Conservation (phyloP, 2,329 filamentous ascomycete species). For the Fulvia fulva region DNA sequence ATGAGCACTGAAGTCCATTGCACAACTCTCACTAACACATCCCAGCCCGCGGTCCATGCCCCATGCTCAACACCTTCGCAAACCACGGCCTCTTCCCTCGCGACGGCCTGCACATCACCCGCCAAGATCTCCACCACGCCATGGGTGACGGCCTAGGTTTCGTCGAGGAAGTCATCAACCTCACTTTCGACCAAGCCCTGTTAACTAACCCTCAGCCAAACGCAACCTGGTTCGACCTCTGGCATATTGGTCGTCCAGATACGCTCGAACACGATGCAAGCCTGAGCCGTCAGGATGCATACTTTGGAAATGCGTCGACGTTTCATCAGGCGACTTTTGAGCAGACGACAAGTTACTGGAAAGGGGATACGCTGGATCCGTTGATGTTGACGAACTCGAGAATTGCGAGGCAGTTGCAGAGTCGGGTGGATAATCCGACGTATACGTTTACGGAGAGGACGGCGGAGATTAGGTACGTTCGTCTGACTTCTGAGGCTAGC, state of each 20-base stretch:
- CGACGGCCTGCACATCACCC: not conserved
- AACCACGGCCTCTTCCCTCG: not conserved
- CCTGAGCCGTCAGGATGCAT: slow-evolving; percentile 45
- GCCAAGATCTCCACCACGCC: not conserved
- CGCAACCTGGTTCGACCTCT: not conserved
- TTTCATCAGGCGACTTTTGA: slow-evolving; percentile 54
- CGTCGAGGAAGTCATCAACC: not conserved
- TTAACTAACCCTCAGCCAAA: not conserved
- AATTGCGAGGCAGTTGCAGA: slow-evolving; percentile 42
- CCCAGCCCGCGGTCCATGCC: not conserved
- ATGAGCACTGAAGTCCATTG: not conserved
- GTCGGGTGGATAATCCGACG: slow-evolving; percentile 45
- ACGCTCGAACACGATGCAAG: slow-evolving; percentile 4
- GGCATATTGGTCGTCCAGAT: not conserved
- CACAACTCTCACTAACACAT: not conserved
- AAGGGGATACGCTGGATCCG: slow-evolving; percentile 37
- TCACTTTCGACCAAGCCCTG: not conserved
- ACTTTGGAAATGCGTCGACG: slow-evolving; percentile 48
- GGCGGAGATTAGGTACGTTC: slow-evolving; percentile 40
- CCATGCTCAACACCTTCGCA: not conserved
- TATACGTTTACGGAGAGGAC: slow-evolving; percentile 44
- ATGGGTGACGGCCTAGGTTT: not conserved
- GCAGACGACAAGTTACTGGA: slow-evolving; percentile 46
- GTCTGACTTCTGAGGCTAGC: not conserved
- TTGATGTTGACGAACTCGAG: slow-evolving; percentile 46